Evolutionary conservation across 495 filamentous ascomycete genomes (phyloP), one percentile per base, ranked within the genome.

Genomic region (Astrothelium subdiscretum): DNA sequence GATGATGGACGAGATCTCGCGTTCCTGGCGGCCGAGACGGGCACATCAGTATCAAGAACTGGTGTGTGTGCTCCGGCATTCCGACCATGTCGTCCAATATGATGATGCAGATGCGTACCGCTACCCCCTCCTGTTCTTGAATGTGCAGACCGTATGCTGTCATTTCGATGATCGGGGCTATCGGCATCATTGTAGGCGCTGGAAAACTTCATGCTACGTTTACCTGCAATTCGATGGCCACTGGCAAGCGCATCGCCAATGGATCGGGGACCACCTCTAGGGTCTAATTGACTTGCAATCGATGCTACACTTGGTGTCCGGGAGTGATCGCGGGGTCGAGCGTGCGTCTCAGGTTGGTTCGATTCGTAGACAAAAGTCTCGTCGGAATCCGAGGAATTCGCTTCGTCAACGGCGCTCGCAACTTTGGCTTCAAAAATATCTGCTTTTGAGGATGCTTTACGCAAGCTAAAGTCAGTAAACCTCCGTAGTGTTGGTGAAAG

Each of bases 351-450:
- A 12, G 90, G 90, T 12, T 95, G 94, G 71, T 98, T 98, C 11
- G 94, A 98, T 75, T 98, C 94, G 76, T 98, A 98, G 2, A 98
- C 92, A 73, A 97, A 98, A 0, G 95, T 97, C 74, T 97, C 95
- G 66, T 97, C 94, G 2, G 95, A 97, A 69, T 95, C 94, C 18
- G 92, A 96, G 8, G 92, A 94, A 73, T 97, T 88, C 42, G 89
- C 90, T 67, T 87, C 84, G 73, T 96, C 91, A 51, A 97, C 90
- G 3, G 92, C 92, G 71, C 86, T 96, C 38, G 94, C 95, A 38
- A 98, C 88, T 75, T 94, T 95, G 60, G 89, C 89, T 76, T 97
- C 94, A 73, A 98, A 98, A 54, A 98, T 90, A 74, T 98, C 94
- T 66, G 95, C 92, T 78, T 97, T 97, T 66, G 91, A 95, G 27